Conservation (phyloP, 108 stramenopile genomes). For the Fistulifera solaris region DNA sequence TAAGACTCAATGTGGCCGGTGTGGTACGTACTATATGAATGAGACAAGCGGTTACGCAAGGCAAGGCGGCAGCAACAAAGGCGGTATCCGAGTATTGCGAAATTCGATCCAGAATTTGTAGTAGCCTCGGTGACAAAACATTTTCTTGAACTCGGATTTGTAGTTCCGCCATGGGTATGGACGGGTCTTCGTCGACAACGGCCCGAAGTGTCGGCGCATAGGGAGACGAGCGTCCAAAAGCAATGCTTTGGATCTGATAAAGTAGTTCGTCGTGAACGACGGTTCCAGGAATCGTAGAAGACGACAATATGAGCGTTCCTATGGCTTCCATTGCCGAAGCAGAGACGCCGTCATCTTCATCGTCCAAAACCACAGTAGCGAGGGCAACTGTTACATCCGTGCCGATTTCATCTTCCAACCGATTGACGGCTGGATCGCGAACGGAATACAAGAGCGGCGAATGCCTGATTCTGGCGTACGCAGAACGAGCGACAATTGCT, state of each 20-base stretch:
- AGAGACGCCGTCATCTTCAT: slow-evolving; percentile 60
- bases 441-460: slow-evolving; percentile 31
- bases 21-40: slow-evolving; percentile 43
- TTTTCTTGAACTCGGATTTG: slow-evolving; percentile 45
- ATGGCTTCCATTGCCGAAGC: slow-evolving; percentile 47
- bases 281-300: slow-evolving; percentile 16
- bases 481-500: slow-evolving; percentile 38
- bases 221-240: slow-evolving; percentile 6
- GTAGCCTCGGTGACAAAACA: slow-evolving; percentile 48
- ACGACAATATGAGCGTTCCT: slow-evolving; percentile 43
- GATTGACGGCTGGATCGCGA: slow-evolving; percentile 25
- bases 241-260: slow-evolving; percentile 18
- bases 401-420: slow-evolving; percentile 57
- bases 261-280: slow-evolving; percentile 29
- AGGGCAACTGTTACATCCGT: slow-evolving; percentile 52
- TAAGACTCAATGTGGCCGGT: slow-evolving; percentile 14
- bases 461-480: slow-evolving; percentile 34
- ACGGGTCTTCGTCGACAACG: slow-evolving; percentile 34
- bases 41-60: slow-evolving; percentile 41
- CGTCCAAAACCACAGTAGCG: slow-evolving; percentile 43
- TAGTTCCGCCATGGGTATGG: slow-evolving; percentile 33
- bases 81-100: slow-evolving; percentile 17
- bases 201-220: slow-evolving; percentile 23
- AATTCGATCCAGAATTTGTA: slow-evolving; percentile 36
- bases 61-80: slow-evolving; percentile 34